phyloP scores from a whole-genome alignment of 148 eudicot species.

The Camellia sinensis region DNA sequence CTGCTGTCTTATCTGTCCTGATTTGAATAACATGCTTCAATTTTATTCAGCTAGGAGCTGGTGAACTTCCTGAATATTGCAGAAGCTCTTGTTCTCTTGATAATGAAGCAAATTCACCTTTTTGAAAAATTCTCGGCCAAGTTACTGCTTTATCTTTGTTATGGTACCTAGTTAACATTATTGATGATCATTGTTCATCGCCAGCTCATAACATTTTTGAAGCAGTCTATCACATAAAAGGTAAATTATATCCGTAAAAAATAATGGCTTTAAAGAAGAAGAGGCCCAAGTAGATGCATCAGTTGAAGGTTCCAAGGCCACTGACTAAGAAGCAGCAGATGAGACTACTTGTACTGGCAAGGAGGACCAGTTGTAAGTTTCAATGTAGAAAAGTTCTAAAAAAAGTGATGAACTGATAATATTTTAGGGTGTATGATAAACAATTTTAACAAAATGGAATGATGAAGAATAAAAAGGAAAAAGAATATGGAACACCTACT shows the following conservation, averaged over 20 bases:
- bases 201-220: background rate
- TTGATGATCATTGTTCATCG: background rate
- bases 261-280: background rate
- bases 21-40: background rate
- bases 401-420: background rate
- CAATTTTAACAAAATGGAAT: background rate
- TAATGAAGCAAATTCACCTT: background rate
- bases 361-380: background rate
- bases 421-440: background rate
- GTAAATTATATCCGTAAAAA: background rate
- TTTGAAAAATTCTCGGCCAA: background rate
- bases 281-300: background rate
- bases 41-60: background rate
- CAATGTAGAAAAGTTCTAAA: background rate
- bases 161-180: background rate
- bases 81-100: background rate
- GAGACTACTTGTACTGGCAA: background rate
- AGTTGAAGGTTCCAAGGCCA: background rate
- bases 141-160: background rate
- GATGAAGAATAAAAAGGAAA: background rate
- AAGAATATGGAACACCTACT: background rate
- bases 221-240: background rate
- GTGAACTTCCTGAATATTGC: background rate
- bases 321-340: background rate
- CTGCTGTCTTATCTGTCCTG: background rate